phyloP scores from a whole-genome alignment of 148 eudicot genomes.

The Vaccinium vitisidaea region DNA sequence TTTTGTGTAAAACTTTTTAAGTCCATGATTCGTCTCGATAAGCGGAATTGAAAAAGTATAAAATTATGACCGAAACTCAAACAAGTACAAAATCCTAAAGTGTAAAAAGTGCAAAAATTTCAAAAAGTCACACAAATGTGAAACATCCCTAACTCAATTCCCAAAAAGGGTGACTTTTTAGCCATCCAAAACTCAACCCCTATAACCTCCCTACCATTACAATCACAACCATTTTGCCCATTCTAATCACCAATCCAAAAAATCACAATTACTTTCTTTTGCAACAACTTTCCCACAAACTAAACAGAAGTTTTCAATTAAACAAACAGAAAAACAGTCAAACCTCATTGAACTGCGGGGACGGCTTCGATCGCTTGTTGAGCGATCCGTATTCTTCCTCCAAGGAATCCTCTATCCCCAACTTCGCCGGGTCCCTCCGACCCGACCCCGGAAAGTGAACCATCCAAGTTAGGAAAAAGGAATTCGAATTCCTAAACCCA shows the following conservation, averaged over 20 bases:
- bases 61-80: no score
- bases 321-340: neutral
- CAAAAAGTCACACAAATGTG: no score
- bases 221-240: neutral
- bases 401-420: constrained; percentile 43
- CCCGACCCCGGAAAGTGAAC: constrained; percentile 33
- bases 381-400: constrained; percentile 42
- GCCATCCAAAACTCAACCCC: neutral
- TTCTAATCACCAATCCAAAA: neutral
- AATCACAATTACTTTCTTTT: neutral
- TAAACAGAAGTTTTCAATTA: neutral
- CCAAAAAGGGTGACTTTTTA: neutral
- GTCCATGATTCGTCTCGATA: no score
- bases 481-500: constrained; percentile 3
- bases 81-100: no score
- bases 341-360: constrained; percentile 34
- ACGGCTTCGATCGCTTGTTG: constrained; percentile 39
- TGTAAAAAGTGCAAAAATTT: no score
- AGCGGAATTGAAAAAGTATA: no score
- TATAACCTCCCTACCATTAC: neutral
- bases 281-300: neutral
- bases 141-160: neutral
- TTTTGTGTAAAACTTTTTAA: no score
- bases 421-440: constrained; percentile 34
- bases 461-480: constrained; percentile 16